phyloP scores from a whole-genome alignment of 1,139 yeast species.

The Nakaseomyces sp. region DNA sequence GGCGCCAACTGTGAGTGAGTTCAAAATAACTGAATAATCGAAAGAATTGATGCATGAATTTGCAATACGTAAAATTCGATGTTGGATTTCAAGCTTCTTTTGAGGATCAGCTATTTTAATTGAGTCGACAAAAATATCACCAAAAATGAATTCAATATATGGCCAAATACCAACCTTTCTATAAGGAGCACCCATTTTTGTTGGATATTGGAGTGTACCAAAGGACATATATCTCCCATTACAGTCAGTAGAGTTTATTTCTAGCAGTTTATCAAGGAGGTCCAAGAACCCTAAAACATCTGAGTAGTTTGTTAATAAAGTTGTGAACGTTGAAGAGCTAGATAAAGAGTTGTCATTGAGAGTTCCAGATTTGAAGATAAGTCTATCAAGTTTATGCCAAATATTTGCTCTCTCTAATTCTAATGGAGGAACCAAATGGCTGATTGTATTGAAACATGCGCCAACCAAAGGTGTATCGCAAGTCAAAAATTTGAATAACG shows the following conservation, averaged over 20 bases:
- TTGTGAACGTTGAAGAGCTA: constrained; percentile 21
- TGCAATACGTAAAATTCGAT: constrained; percentile 44
- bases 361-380: constrained; percentile 45
- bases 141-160: constrained; percentile 60
- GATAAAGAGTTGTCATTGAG: constrained; percentile 12
- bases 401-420: constrained; percentile 40
- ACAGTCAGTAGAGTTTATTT: constrained; percentile 36
- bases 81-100: constrained; percentile 44
- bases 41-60: constrained; percentile 47
- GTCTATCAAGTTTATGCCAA: constrained; percentile 67
- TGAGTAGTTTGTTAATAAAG: constrained; percentile 35
- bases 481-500: constrained; percentile 40
- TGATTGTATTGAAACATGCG: constrained; percentile 43
- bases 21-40: constrained; percentile 53
- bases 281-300: constrained; percentile 56
- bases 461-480: constrained; percentile 48
- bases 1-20: constrained; percentile 42
- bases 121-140: constrained; percentile 53
- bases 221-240: constrained; percentile 28
- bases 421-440: constrained; percentile 44
- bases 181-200: constrained; percentile 51
- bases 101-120: constrained; percentile 20
- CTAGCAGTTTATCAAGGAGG: constrained; percentile 30
- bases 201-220: constrained; percentile 49
- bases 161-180: constrained; percentile 72